Conservation (phyloP, 2,329 filamentous ascomycete species). For the Cercospora sp. region DNA sequence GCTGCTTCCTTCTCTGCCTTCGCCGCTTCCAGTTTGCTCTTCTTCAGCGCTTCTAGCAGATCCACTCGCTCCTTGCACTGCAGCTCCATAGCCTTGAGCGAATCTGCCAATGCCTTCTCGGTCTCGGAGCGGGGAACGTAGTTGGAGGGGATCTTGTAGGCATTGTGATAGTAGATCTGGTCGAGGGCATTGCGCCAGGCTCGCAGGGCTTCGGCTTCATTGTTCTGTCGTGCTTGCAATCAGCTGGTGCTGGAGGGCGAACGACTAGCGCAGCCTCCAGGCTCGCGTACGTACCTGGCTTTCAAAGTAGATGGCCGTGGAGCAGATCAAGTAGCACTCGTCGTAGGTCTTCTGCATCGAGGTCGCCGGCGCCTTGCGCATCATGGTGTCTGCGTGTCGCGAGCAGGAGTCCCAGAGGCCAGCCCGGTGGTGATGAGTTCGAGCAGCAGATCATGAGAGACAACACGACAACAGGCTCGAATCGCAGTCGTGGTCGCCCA, state of each 20-base stretch:
- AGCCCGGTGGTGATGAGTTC: neutral
- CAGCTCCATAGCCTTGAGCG: conserved; percentile 76
- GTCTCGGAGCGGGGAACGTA: conserved; percentile 76
- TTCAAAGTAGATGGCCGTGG: conserved; percentile 95
- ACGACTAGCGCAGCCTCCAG: conserved; percentile 3
- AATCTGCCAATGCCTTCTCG: conserved; percentile 78
- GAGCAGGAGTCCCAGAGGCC: neutral
- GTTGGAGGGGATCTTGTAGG: conserved; percentile 68
- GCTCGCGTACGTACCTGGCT: conserved; percentile 63
- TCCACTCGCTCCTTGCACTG: conserved; percentile 94
- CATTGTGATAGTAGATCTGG: conserved; percentile 83
- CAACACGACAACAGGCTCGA: neutral
- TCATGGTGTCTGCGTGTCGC: conserved; percentile 26
- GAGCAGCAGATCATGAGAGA: conserved; percentile 2
- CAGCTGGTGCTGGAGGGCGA: neutral
- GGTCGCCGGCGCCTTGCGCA: conserved; percentile 60
- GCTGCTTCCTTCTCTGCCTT: conserved; percentile 38
- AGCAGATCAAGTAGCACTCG: conserved; percentile 91
- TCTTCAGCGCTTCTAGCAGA: conserved; percentile 75
- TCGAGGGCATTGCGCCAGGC: conserved; percentile 89
- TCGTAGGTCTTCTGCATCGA: conserved; percentile 96
- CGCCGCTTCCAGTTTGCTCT: conserved; percentile 59
- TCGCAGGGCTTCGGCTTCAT: conserved; percentile 84
- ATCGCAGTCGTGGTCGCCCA: conserved; percentile 3
- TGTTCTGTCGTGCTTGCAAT: conserved; percentile 65